Evolutionary conservation across 805 yeast genomes (phyloP).

Genomic region (Cyberlindnera suaveolens): DNA sequence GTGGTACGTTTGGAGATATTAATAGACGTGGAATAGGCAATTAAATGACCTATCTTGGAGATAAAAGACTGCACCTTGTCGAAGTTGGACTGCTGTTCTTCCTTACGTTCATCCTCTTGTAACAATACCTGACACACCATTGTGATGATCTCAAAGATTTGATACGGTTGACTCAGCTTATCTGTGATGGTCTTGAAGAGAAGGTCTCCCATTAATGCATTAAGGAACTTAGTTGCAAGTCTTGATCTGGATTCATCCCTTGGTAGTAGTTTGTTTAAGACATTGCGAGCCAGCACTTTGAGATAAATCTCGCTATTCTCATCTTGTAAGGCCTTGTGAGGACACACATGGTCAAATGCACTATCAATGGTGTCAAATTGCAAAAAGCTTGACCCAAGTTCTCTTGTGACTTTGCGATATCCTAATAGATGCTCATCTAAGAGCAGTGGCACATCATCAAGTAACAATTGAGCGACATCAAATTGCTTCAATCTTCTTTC

Average conservation of each 20-base stretch:
- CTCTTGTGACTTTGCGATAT: conserved; percentile 23
- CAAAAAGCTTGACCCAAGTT: conserved; percentile 26
- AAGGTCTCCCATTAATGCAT: conserved; percentile 36
- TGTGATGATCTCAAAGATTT: conserved; percentile 37
- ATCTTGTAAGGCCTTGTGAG: conserved; percentile 29
- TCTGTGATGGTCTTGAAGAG: conserved; percentile 35
- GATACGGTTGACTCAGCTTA: conserved; percentile 45
- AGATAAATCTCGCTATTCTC: conserved; percentile 27
- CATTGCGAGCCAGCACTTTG: conserved; percentile 28
- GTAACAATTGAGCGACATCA: conserved; percentile 30
- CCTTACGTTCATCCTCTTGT: background rate
- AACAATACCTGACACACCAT: conserved; percentile 11
- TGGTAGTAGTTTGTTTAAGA: conserved; percentile 34
- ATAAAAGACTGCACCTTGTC: conserved; percentile 1
- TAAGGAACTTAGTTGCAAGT: conserved; percentile 32
- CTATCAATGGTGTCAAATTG: conserved; percentile 27
- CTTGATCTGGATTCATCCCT: conserved; percentile 34
- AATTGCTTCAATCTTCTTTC: conserved; percentile 28
- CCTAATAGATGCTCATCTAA: conserved; percentile 32
- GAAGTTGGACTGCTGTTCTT: background rate
- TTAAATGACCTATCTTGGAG: conserved; percentile 10
- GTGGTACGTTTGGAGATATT: background rate
- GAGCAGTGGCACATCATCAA: conserved; percentile 40
- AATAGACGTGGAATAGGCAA: conserved; percentile 13
- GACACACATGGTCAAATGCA: conserved; percentile 28